Conservation (phyloP, 768 basidiomycete species). For the Hortiboletus flavorubellus region DNA sequence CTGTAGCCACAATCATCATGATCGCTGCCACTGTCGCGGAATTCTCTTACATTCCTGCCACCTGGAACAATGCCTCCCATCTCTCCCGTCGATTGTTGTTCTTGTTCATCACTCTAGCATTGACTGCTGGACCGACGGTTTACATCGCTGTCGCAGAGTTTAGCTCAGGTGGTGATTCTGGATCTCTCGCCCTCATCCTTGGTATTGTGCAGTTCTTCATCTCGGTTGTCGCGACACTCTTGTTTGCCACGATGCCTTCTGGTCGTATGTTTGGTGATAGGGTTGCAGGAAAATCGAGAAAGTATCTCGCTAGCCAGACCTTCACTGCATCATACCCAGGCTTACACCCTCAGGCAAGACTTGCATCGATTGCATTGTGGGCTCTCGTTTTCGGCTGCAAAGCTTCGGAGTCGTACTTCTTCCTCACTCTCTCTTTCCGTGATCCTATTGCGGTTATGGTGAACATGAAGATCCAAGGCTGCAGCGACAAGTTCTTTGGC, state of each 20-base stretch:
- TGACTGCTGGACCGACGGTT: slow-evolving; percentile 91
- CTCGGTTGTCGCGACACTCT: slow-evolving; percentile 77
- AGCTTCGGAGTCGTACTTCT: slow-evolving; percentile 96
- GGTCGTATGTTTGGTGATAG: slow-evolving; percentile 99
- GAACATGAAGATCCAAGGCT: slow-evolving; percentile 92
- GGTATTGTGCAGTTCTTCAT: slow-evolving; percentile 97
- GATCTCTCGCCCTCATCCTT: slow-evolving; percentile 82
- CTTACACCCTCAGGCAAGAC: slow-evolving; percentile 59
- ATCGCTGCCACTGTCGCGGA: slow-evolving; percentile 90
- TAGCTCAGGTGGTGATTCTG: slow-evolving; percentile 50
- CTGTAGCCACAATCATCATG: slow-evolving; percentile 96
- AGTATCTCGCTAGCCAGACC: slow-evolving; percentile 97
- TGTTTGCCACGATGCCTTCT: slow-evolving; percentile 91
- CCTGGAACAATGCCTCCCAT: slow-evolving; percentile 98
- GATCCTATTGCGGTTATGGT: slow-evolving; percentile 95
- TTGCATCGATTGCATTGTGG: slow-evolving; percentile 84
- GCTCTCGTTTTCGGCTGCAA: slow-evolving; percentile 94
- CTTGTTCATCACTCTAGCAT: slow-evolving; percentile 82
- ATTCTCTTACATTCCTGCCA: slow-evolving; percentile 96
- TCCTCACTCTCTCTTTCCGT: slow-evolving; percentile 91
- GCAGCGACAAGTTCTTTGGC: slow-evolving; percentile 84
- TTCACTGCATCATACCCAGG: slow-evolving; percentile 94
- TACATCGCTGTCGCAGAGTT: slow-evolving; percentile 88
- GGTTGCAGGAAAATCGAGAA: slow-evolving; percentile 90
- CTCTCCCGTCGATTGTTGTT: slow-evolving; percentile 89